Base-by-base conservation (phyloP, 495 filamentous ascomycete genomes). In the Extremus antarcticus region DNA sequence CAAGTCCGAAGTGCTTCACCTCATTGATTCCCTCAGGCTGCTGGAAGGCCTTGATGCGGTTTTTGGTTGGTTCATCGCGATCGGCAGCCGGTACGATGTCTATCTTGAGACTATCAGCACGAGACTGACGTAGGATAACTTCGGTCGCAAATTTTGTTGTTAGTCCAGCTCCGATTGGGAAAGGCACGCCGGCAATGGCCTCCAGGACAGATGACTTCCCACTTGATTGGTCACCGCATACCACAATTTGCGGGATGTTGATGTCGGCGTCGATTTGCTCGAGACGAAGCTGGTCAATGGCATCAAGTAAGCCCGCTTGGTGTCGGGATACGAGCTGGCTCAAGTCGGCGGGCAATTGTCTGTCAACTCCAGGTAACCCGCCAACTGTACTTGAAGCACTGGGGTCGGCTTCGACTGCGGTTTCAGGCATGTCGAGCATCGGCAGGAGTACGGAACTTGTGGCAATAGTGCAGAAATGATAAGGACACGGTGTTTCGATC, bases 61-160 rank as follows among this genome's bases (percentile, higher is more conserved):
- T 54, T 48, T 49, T 66, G 43, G 68, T 66, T 0, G 22, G 11
- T 17, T 32, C 10, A 1, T 61, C 29, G 11, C 66, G 62, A 22
- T 25, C 25, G 23, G 62, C 2, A 25, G 38, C 58, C 2, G 58
- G 54, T 11, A 15, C 21, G 20, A 61, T 53, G 25, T 20, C n/a
- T 1, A 57, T 19, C 4, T 15, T 24, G 11, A 54, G 22, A 21
- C 45, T 19, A 3, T 3, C 15, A 3, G 3, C 22, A 15, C 13
- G 2, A 11, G 39, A 53, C 9, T 74, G 70, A 0, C 79, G 75
- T 15, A 83, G 74, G 20, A 83, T 66, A 7, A 84, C 53, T 54
- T 83, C 77, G 0, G 76, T 83, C 13, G 78, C 71, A 57, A 82
- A 83, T 25, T 77, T 65, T 1, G 80, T 82, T 56, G 77, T 78